phyloP scores from a whole-genome alignment of 1,139 yeast genomes.

The Kluyveromyces marxianus region DNA sequence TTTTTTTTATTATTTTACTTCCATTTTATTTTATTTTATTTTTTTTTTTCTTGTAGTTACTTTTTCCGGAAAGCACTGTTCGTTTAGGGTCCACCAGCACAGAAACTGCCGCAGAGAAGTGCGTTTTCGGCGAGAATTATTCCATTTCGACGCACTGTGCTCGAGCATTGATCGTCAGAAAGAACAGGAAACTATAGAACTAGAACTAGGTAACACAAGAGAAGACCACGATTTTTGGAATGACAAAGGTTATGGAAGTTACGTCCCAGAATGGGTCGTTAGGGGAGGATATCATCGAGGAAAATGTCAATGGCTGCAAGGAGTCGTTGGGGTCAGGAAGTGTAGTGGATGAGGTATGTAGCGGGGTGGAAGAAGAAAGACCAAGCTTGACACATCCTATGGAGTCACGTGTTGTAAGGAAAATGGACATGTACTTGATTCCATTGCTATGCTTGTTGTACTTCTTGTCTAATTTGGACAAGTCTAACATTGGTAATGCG shows the following conservation, averaged over 20 bases:
- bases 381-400: constrained; percentile 26
- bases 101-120: too few species aligned
- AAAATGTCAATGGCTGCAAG: not conserved
- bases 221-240: not conserved
- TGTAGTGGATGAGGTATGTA: not conserved
- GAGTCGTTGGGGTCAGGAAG: not conserved
- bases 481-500: constrained; percentile 55
- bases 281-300: not conserved
- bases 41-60: too few species aligned
- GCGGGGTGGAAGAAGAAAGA: constrained; percentile 11
- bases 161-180: too few species aligned
- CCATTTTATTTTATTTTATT: too few species aligned
- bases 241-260: not conserved
- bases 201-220: too few species aligned
- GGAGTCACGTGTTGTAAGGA: constrained; percentile 38
- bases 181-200: too few species aligned
- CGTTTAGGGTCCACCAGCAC: too few species aligned
- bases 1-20: too few species aligned
- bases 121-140: too few species aligned
- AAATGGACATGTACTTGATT: constrained; percentile 44
- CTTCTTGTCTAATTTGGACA: constrained; percentile 49
- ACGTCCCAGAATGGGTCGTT: not conserved
- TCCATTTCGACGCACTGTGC: too few species aligned
- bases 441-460: constrained; percentile 49
- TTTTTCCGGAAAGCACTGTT: too few species aligned